Percentiles rank a stretch among this genome's conserved stretches.
Conservation (phyloP, 345 rosid species). For the Pistacia vera region DNA sequence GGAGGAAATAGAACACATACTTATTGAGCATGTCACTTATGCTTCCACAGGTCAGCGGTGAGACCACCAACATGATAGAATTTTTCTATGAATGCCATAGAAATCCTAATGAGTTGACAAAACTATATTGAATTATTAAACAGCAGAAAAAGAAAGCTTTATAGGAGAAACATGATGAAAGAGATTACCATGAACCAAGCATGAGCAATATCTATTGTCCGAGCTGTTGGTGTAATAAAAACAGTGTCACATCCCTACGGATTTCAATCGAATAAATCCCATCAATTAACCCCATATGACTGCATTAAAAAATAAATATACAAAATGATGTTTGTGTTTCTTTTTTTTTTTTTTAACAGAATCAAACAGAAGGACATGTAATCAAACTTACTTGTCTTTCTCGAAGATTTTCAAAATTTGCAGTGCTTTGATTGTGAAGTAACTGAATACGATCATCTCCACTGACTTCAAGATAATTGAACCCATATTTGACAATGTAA, state of each 20-base stretch:
- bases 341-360: neutral
- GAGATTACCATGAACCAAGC: slow-evolving; percentile 83
- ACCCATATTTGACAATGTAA: slow-evolving; percentile 21
- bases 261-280: slow-evolving; percentile 39
- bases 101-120: slow-evolving; percentile 3
- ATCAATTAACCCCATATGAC: slow-evolving; percentile 30
- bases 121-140: slow-evolving; percentile 6
- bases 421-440: slow-evolving; percentile 96
- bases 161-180: slow-evolving; percentile 15
- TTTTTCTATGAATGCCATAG: slow-evolving; percentile 58
- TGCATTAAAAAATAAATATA: slow-evolving; percentile 24
- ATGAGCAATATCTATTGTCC: slow-evolving; percentile 83
- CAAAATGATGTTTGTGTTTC: slow-evolving; percentile 6
- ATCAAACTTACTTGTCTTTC: slow-evolving; percentile 64
- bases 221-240: slow-evolving; percentile 86
- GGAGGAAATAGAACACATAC: slow-evolving; percentile 40
- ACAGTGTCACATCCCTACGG: slow-evolving; percentile 88
- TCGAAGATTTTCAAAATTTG: slow-evolving; percentile 74
- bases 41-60: slow-evolving; percentile 60
- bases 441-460: slow-evolving; percentile 89
- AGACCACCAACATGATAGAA: slow-evolving; percentile 65
- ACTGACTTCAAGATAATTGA: slow-evolving; percentile 55
- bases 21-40: slow-evolving; percentile 68
- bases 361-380: neutral
- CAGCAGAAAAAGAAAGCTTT: neutral